Base-by-base conservation (phyloP, 148 eudicot species). In the Rhododendron williamsianum region DNA sequence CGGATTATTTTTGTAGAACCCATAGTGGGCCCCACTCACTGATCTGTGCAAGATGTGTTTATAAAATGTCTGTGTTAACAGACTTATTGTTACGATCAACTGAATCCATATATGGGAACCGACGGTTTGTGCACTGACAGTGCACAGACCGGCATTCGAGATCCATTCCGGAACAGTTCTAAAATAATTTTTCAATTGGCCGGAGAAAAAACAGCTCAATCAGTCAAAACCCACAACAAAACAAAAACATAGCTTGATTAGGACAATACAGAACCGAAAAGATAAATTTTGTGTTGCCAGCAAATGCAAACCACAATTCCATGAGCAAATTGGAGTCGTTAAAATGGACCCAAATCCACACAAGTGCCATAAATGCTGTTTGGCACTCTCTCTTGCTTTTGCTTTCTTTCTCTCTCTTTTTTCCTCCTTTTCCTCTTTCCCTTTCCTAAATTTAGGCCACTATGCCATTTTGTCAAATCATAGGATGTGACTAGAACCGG, bases 251-350 rank as follows among this genome's bases (percentile, higher is more conserved):
- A 52, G 76, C 25, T 65, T 2, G 16, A 36, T 19, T 19, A 4
- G 19, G 38, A 48, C 60, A 82, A 73, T 9, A 35, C 80, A 71
- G 35, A 78, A 67, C 30, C 49, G 30, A 5, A 16, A 12, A 87
- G 88, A 89, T 87, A 86, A 0, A 0, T 87, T 90, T 88, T 67
- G 15, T 76, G 79, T 51, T 23, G 21, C 3, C 19, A n/a, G 38
- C 86, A 65, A 89, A 73, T 84, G 52, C 30, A 51, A 82, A 74
- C 91, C 92, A 91, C 89, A 89, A 51, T 21, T 85, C 8, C 30
- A 48, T 48, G 63, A 25, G 27, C 18, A 86, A 87, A 81, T 86
- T 54, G 69, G 78, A 78, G 84, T 69, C 84, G 65, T 51, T 8
- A 2, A 67, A 69, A 69, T 46, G 87, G 83, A 43, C 88, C 90